These are phyloP conservation scores for Gyromitra esculenta DNA, from an alignment of 2,329 filamentous ascomycete species.

Conservation along the genomic window DNA sequence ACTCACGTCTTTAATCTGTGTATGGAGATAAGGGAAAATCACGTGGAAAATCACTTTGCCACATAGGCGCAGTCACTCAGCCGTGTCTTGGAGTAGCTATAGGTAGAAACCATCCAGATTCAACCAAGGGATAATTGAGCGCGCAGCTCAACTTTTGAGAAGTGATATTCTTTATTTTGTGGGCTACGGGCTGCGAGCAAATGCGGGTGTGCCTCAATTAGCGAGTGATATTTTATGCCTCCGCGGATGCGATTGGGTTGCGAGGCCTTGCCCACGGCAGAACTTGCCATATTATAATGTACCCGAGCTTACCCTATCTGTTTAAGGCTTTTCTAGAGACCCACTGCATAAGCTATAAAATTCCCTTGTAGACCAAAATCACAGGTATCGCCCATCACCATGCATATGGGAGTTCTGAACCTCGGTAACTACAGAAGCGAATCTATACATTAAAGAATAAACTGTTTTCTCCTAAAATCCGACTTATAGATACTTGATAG, in stretches of 20 bases:
- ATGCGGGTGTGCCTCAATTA: not conserved
- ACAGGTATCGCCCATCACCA: too few relatives aligned
- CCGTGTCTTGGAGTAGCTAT: not conserved
- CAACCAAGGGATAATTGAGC: too few relatives aligned
- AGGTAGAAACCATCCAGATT: too few relatives aligned
- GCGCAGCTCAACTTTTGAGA: not conserved
- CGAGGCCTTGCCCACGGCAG: not conserved
- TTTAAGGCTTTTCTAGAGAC: not conserved
- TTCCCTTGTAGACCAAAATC: too few relatives aligned
- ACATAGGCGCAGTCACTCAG: not conserved
- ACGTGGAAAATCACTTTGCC: not conserved
- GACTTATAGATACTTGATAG: too few relatives aligned
- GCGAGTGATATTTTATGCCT: not conserved
- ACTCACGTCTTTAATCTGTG: too few relatives aligned
- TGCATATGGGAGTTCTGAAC: too few relatives aligned
- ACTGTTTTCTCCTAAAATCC: too few relatives aligned
- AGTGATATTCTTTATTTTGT: not conserved
- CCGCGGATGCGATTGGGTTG: not conserved
- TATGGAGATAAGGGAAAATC: too few relatives aligned
- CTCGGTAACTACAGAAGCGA: too few relatives aligned
- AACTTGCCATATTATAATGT: not conserved
- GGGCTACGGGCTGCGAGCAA: not conserved
- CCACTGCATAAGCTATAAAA: too few relatives aligned
- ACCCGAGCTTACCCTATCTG: not conserved
- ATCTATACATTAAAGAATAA: too few relatives aligned